Base-by-base conservation (phyloP, 2,329 filamentous ascomycete species). In the Pseudogymnoascus verrucosus region DNA sequence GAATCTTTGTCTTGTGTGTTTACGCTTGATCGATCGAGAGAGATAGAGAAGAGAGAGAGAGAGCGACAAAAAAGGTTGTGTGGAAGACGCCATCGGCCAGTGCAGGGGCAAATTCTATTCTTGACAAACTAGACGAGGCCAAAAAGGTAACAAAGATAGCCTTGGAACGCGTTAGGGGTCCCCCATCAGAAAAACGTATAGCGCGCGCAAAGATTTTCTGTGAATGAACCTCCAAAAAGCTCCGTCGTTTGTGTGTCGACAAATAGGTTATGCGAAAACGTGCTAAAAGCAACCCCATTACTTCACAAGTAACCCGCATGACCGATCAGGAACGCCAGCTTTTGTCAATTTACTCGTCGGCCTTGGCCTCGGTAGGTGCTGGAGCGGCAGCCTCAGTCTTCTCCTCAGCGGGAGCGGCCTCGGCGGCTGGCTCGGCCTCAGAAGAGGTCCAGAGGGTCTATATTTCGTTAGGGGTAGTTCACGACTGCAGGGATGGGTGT, bases 361-460 rank as follows among this genome's bases (percentile, higher is more conserved):
- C 64, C 68, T 74, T 73, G 34, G 67, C 26, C 67, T 73, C 72
- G 54, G 69, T 65, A 65, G 79, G 76, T 65, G 82, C 78, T 67
- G 86, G 76, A 68, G 86, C 79, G 71, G 82, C 79, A 73, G 82
- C 75, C 68, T 83, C 79, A 64, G 77, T 74, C 71, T 81, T 79
- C 44, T 51, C 28, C 66, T 81, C 74, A 69, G 84, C 78, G 68
- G 85, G 77, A 65, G 83, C 78, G 65, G 80, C 76, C 71, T 84
- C 76, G 68, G 84, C 82, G 70, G 89, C 80, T 73, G 90, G 86
- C 84, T 98, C 95, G 69, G 93, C 91, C 86, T 98, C 95, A 71
- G 93, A 98, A 66, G 93, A 98, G 75, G 95, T 98, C 95, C 95
- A 98, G 79, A 98, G 92, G 70, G 95, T 98, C 93, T 97, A 71